Percentiles rank a stretch among this genome's conserved stretches.
Evolutionary conservation across 164 flowering plant species (phyloP).

Genomic region (Stephania yunnanensis): DNA sequence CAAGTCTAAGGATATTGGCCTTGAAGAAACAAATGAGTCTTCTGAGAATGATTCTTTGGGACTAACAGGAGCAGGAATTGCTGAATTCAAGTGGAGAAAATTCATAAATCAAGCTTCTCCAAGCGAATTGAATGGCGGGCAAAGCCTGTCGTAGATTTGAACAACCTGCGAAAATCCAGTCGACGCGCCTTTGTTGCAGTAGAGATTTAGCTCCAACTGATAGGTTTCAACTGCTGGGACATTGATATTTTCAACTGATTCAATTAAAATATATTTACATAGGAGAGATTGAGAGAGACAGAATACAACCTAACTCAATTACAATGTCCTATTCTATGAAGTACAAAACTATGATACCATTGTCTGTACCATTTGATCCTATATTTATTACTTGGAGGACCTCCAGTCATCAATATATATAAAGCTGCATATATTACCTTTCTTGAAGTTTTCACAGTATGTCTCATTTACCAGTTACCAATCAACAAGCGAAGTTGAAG

Average conservation of each 20-base stretch:
- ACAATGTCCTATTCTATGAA: not conserved
- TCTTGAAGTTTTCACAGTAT: not conserved
- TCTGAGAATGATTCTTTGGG: slow-evolving; percentile 21
- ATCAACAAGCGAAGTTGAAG: not conserved
- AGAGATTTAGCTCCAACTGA: not conserved
- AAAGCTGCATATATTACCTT: not conserved
- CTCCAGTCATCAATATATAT: not conserved
- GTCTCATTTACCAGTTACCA: not conserved
- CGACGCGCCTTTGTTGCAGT: not conserved
- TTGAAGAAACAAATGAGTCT: slow-evolving; percentile 16
- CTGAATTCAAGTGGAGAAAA: slow-evolving; percentile 17
- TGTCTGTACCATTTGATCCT: no score
- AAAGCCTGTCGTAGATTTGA: slow-evolving; percentile 10
- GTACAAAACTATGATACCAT: not conserved
- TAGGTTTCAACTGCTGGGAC: no score
- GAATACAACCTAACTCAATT: no score
- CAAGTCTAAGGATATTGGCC: slow-evolving; percentile 19
- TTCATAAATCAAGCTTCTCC: slow-evolving; percentile 19
- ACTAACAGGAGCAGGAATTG: slow-evolving; percentile 10
- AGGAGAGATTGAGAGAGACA: not conserved
- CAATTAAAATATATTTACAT: not conserved
- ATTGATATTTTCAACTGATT: not conserved
- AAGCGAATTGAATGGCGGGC: slow-evolving; percentile 14
- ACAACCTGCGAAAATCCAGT: not conserved
- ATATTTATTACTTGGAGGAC: not conserved